phyloP scores from a whole-genome alignment of 495 filamentous ascomycete species.

The Achaetomiella virescens region DNA sequence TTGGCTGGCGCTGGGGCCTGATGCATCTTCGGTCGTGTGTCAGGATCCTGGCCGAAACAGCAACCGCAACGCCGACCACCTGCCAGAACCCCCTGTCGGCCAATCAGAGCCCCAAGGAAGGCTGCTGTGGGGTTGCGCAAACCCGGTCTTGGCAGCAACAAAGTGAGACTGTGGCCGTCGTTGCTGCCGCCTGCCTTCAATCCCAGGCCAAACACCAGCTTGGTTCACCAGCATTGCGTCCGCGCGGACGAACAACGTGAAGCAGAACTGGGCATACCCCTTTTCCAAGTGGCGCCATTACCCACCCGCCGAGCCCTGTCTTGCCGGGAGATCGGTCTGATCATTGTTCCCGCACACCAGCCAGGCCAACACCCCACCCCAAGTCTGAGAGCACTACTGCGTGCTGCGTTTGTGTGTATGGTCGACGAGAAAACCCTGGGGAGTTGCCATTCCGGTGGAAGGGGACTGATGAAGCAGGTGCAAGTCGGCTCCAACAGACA shows the following conservation, averaged over 20 bases:
- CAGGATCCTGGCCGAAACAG: conserved; percentile 30
- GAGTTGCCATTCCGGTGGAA: too few relatives aligned
- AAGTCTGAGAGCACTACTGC: too few relatives aligned
- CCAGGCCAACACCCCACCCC: too few relatives aligned
- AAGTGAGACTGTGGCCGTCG: background rate
- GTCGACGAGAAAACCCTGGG: background rate
- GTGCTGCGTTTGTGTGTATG: background rate
- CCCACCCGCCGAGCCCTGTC: conserved; percentile 26
- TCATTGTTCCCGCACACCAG: conserved; percentile 5
- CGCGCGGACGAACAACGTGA: conserved; percentile 1
- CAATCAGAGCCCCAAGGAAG: conserved; percentile 11
- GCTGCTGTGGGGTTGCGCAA: background rate
- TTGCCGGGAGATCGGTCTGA: conserved; percentile 22
- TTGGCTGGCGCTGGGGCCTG: conserved; percentile 3
- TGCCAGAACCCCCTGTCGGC: background rate
- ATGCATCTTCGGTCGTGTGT: conserved; percentile 19
- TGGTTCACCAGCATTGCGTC: background rate
- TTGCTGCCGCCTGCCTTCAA: background rate
- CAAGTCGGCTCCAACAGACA: too few relatives aligned
- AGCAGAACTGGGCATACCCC: background rate
- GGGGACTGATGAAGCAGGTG: too few relatives aligned
- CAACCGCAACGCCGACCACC: conserved; percentile 22
- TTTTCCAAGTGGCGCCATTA: conserved; percentile 34
- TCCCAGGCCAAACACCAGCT: background rate
- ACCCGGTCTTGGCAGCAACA: conserved; percentile 1